phyloP scores from a whole-genome alignment of 1,284 basidiomycete species.

The Malassezia pachydermatis region DNA sequence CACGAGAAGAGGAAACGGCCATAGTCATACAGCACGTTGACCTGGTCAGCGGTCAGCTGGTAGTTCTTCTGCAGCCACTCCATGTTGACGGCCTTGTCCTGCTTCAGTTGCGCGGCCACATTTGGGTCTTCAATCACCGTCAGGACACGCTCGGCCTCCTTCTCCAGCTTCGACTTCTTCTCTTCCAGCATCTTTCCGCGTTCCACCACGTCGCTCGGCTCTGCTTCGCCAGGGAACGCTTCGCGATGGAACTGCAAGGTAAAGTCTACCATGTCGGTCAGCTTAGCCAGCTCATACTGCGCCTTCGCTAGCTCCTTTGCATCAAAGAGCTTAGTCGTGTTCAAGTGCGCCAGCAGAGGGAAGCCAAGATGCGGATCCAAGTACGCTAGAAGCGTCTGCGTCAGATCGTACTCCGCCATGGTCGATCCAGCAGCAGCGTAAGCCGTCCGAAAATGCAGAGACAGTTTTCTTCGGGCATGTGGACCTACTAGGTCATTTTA shows the following conservation, averaged over 20 bases:
- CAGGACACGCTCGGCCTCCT: constrained; percentile 80
- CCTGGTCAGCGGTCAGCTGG: constrained; percentile 85
- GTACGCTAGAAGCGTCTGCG: constrained; percentile 58
- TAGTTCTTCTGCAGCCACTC: constrained; percentile 88
- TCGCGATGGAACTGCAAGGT: constrained; percentile 66
- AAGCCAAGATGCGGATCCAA: constrained; percentile 88
- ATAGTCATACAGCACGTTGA: constrained; percentile 90
- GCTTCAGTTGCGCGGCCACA: constrained; percentile 66
- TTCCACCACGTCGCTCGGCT: constrained; percentile 35
- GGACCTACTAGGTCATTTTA: constrained; percentile 7
- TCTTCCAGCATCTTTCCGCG: constrained; percentile 60
- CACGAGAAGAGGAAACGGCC: constrained; percentile 96
- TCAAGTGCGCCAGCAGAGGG: constrained; percentile 76
- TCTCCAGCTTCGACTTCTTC: constrained; percentile 70
- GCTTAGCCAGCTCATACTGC: constrained; percentile 92
- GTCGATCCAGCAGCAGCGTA: constrained; percentile 14
- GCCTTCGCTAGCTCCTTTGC: constrained; percentile 66
- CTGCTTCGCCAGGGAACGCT: constrained; percentile 58
- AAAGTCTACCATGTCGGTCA: constrained; percentile 53
- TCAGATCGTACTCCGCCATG: constrained; percentile 61
- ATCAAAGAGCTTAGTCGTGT: constrained; percentile 59
- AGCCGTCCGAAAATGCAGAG: not conserved
- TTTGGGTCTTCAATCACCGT: constrained; percentile 95
- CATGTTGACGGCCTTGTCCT: constrained; percentile 94
- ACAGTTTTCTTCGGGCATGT: constrained; percentile 8